phyloP scores from a whole-genome alignment of 2,329 filamentous ascomycete species.

The Trichophyton schoenleinii region DNA sequence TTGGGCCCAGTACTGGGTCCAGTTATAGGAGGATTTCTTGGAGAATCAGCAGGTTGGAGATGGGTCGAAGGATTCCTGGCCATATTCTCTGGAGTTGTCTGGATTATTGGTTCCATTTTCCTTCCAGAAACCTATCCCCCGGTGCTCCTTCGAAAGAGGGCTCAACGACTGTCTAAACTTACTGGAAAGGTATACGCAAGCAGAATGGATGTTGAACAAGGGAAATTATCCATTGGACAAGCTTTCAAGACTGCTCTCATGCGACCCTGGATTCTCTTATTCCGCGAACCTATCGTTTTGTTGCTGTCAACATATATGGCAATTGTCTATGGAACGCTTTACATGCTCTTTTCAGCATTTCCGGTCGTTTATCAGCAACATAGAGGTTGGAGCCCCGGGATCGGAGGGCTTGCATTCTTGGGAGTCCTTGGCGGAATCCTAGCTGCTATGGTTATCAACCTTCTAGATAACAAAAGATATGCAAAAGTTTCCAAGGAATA shows the following conservation, averaged over 20 bases:
- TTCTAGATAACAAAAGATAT: conserved; percentile 45
- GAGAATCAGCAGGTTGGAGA: conserved; percentile 49
- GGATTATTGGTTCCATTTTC: conserved; percentile 39
- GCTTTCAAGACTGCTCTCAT: conserved; percentile 47
- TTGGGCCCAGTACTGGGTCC: conserved; percentile 29
- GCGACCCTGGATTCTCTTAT: conserved; percentile 56
- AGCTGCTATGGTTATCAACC: conserved; percentile 40
- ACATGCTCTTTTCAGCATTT: conserved; percentile 49
- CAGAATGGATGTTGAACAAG: conserved; percentile 37
- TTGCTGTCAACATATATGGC: conserved; percentile 55
- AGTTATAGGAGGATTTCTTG: conserved; percentile 51
- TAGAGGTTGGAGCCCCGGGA: conserved; percentile 47
- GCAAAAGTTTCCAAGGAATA: conserved; percentile 32
- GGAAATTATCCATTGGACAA: conserved; percentile 32
- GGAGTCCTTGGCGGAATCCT: conserved; percentile 58
- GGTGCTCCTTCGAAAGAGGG: conserved; percentile 43
- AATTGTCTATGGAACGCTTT: conserved; percentile 37
- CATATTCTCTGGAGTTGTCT: conserved; percentile 48
- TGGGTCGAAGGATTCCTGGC: conserved; percentile 51
- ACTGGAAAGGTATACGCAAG: conserved; percentile 48
- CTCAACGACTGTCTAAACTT: conserved; percentile 37
- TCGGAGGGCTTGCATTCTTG: conserved; percentile 54
- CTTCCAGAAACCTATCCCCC: conserved; percentile 52
- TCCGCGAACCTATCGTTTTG: conserved; percentile 57
- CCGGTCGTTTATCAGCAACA: conserved; percentile 53